Conservation (phyloP, 164 flowering plant genomes). For the Aristolochia californica region DNA sequence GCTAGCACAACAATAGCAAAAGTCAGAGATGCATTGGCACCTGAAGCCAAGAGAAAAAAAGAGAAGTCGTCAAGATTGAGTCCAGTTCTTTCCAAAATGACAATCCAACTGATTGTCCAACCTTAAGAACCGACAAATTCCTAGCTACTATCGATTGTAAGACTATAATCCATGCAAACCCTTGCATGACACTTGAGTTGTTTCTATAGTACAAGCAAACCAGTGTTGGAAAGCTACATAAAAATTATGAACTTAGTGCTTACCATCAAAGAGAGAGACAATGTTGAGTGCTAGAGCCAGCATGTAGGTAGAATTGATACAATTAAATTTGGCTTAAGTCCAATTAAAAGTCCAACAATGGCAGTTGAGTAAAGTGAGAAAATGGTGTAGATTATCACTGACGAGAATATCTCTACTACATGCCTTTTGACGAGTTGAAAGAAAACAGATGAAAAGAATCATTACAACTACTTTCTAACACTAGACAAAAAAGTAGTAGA, state of each 20-base stretch:
- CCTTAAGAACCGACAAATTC: too few species aligned
- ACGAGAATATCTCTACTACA: slow-evolving; percentile 94
- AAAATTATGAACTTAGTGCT: neutral
- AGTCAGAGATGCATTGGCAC: slow-evolving; percentile 82
- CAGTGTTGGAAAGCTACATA: neutral
- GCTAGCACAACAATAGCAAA: slow-evolving; percentile 91
- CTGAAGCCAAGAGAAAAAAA: slow-evolving; percentile 29
- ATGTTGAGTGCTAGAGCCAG: slow-evolving; percentile 96
- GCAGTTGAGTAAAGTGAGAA: slow-evolving; percentile 96
- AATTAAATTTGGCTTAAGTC: slow-evolving; percentile 65
- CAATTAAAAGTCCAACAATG: slow-evolving; percentile 62
- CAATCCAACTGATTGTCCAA: too few species aligned
- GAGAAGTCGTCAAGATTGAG: neutral
- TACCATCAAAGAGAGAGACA: slow-evolving; percentile 89
- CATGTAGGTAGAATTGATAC: slow-evolving; percentile 86
- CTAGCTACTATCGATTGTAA: too few species aligned
- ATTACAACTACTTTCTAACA: neutral
- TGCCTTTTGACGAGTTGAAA: slow-evolving; percentile 92
- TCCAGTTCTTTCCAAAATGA: too few species aligned
- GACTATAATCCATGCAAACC: too few species aligned
- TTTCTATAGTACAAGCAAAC: too few species aligned
- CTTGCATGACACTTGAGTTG: too few species aligned
- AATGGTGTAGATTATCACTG: slow-evolving; percentile 66
- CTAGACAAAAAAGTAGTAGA: neutral
- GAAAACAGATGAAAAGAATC: neutral